These are phyloP conservation scores for Fistulinella staudtii DNA, from an alignment of 1,284 basidiomycete species.

Conservation along the genomic window DNA sequence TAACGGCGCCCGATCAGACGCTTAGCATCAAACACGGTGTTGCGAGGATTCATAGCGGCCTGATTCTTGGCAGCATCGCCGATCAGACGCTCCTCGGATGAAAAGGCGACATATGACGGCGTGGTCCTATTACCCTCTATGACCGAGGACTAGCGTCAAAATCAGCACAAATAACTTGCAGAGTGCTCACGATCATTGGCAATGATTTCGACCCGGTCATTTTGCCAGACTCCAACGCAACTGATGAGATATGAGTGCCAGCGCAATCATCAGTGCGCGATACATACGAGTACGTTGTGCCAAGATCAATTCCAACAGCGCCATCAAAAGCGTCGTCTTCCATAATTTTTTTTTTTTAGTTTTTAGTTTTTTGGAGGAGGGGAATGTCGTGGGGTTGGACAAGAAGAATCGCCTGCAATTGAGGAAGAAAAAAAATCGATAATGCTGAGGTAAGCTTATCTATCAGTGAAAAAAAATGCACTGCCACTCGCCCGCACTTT, in stretches of 20 bases:
- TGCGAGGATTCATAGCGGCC: constrained; percentile 92
- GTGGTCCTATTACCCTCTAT: constrained; percentile 98
- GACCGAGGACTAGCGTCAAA: constrained; percentile 6
- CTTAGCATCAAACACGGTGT: constrained; percentile 97
- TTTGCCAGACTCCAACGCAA: constrained; percentile 97
- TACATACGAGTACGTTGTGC: constrained; percentile 86
- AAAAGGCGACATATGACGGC: constrained; percentile 99
- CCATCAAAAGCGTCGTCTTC: constrained; percentile 90
- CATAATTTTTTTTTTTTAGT: constrained; percentile 67
- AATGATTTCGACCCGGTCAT: constrained; percentile 98
- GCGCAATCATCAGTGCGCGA: constrained; percentile 2
- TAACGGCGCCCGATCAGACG: constrained; percentile 96
- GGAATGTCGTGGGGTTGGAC: constrained; percentile 27
- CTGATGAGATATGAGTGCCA: constrained; percentile 38
- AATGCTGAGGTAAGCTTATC: constrained; percentile 35
- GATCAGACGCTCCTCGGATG: constrained; percentile 95
- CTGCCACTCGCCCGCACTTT: constrained; percentile 43
- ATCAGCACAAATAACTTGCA: constrained; percentile 1
- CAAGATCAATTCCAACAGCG: constrained; percentile 93
- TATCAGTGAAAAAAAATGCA: constrained; percentile 40
- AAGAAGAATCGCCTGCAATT: constrained; percentile 14
- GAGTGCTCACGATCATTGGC: constrained; percentile 83
- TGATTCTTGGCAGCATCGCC: constrained; percentile 99
- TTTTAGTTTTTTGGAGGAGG: constrained; percentile 47
- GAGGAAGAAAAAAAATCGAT: constrained; percentile 36